Evolutionary conservation across 148 eudicot species (phyloP).

Genomic region (Heliosperma pusillum): DNA sequence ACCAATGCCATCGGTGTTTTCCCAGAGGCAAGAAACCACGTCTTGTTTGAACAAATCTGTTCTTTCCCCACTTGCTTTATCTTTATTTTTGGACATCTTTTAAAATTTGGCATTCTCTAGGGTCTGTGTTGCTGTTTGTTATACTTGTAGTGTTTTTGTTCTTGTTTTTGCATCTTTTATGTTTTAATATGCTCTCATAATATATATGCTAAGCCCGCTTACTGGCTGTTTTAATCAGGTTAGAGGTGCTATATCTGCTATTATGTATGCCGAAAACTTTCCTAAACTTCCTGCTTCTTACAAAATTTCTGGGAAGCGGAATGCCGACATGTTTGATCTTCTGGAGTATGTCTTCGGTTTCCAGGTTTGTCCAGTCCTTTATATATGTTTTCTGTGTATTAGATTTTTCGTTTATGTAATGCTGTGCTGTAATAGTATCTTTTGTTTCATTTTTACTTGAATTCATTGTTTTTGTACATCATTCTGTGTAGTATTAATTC

Average conservation of each 20-base stretch:
- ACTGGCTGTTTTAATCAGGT: constrained; percentile 45
- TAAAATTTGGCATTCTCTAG: background rate
- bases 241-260: constrained; percentile 72
- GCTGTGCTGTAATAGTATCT: background rate
- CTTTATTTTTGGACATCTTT: background rate
- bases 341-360: constrained; percentile 90
- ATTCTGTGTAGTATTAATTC: background rate
- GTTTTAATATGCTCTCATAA: background rate
- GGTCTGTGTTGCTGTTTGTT: background rate
- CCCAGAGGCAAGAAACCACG: constrained; percentile 59
- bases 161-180: background rate
- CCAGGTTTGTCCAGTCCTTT: constrained; percentile 53
- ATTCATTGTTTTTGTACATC: background rate
- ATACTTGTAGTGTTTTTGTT: background rate
- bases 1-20: constrained; percentile 72
- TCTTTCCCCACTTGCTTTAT: background rate
- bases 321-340: constrained; percentile 92
- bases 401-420: background rate
- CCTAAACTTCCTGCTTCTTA: constrained; percentile 74
- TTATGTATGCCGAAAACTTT: constrained; percentile 64
- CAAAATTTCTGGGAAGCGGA: constrained; percentile 60
- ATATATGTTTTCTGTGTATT: background rate
- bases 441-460: background rate
- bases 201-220: background rate
- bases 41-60: background rate